A percentile compares a stretch with the other conserved stretches of the same genome.
Conservation (phyloP, 306 rosid genomes). For the apple (Malus domestica) region DNA sequence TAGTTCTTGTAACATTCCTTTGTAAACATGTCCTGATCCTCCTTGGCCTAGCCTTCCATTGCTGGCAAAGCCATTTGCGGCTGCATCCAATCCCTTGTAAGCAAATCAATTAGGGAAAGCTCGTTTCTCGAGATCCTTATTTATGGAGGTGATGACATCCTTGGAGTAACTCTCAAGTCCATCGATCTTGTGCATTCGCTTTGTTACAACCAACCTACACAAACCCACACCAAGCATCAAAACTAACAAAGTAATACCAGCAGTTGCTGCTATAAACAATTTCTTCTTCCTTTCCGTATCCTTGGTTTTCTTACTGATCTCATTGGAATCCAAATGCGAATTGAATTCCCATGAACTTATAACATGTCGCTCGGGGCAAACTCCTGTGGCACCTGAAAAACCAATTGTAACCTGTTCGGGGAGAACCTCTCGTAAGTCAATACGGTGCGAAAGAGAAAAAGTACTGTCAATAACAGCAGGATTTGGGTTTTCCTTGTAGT, state of each 20-base stretch:
- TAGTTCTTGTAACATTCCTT: conserved; percentile 4
- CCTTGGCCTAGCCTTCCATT: conserved; percentile 25
- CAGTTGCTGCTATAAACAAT: not conserved
- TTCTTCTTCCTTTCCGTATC: not conserved
- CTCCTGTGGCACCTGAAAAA: conserved; percentile 16
- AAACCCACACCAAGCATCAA: not conserved
- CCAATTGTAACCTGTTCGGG: conserved; percentile 17
- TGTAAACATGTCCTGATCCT: too few species aligned
- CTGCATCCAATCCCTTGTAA: conserved; percentile 28
- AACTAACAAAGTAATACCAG: not conserved
- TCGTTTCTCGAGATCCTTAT: conserved; percentile 28
- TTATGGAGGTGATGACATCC: not conserved
- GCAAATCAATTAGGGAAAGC: conserved; percentile 37
- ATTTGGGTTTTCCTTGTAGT: not conserved
- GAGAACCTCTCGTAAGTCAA: conserved; percentile 7
- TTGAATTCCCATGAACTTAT: conserved; percentile 12
- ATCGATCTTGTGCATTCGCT: not conserved
- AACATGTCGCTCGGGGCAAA: not conserved
- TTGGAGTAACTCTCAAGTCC: not conserved
- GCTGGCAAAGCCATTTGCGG: conserved; percentile 36
- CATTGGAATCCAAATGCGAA: not conserved
- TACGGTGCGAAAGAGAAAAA: not conserved
- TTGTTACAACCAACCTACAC: not conserved
- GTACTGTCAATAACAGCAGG: not conserved
- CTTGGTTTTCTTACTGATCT: not conserved